Conservation (phyloP, 2,329 filamentous ascomycete genomes). For the Cercospora sp. region DNA sequence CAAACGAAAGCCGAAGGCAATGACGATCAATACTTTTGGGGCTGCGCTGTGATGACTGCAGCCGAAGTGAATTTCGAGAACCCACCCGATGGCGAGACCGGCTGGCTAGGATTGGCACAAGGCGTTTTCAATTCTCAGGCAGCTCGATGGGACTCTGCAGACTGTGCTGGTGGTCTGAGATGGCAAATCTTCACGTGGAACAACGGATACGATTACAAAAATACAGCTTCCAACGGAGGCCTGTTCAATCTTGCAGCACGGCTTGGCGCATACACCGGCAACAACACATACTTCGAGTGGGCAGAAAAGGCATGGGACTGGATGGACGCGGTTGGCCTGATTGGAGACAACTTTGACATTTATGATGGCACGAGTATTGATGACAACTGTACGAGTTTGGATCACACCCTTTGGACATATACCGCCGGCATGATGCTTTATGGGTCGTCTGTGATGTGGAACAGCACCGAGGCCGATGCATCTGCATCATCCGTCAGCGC, state of each 20-base stretch:
- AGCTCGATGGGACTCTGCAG: conserved; percentile 40
- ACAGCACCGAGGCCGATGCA: conserved; percentile 19
- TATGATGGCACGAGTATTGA: conserved; percentile 50
- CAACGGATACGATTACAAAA: conserved; percentile 56
- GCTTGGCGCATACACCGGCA: conserved; percentile 44
- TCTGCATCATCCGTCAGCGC: conserved; percentile 10
- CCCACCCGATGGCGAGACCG: conserved; percentile 42
- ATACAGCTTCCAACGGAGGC: conserved; percentile 56
- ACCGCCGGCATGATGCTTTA: conserved; percentile 47
- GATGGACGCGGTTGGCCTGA: conserved; percentile 53
- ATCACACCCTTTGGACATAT: conserved; percentile 52
- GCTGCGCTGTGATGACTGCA: conserved; percentile 53
- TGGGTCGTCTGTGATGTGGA: conserved; percentile 47
- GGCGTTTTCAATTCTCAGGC: conserved; percentile 45
- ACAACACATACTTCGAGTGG: conserved; percentile 65
- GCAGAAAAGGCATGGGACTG: conserved; percentile 46
- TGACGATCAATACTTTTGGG: conserved; percentile 62
- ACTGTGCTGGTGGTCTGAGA: conserved; percentile 43
- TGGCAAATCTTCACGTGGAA: conserved; percentile 50
- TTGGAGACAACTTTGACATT: conserved; percentile 54
- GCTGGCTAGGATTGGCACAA: conserved; percentile 49
- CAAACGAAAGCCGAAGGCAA: conserved; percentile 45
- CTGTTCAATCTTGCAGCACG: conserved; percentile 53
- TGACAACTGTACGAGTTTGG: conserved; percentile 48
- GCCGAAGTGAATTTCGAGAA: conserved; percentile 53